phyloP scores from a whole-genome alignment of 257 asterid genomes.

The Voacanga thouarsii region DNA sequence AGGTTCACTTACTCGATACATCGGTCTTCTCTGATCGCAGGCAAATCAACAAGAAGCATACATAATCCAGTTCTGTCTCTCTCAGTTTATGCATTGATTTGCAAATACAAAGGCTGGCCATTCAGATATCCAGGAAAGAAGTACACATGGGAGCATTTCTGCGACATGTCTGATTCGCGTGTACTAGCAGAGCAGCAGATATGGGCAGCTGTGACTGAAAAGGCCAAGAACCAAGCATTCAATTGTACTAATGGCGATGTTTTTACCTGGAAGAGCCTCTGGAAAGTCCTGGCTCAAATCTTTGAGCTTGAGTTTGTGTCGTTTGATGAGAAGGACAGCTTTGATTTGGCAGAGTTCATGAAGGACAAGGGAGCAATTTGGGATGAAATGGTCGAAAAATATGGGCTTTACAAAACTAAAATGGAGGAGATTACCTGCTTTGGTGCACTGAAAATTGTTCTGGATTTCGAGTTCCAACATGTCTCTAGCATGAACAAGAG shows the following conservation, averaged over 20 bases:
- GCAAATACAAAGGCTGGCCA: constrained; percentile 8
- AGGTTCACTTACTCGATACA: constrained; percentile 9
- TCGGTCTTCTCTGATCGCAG: constrained; percentile 3
- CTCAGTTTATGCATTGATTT: constrained; percentile 8
- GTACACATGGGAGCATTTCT: constrained; percentile 18
- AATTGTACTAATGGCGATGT: constrained; percentile 19
- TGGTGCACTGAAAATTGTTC: neutral
- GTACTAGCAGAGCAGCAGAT: constrained; percentile 15
- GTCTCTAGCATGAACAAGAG: constrained; percentile 20
- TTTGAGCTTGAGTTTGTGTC: constrained; percentile 7
- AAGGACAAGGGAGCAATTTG: constrained; percentile 16
- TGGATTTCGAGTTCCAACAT: constrained; percentile 9
- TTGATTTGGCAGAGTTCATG: constrained; percentile 6
- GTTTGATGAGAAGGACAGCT: constrained; percentile 3
- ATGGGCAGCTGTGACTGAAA: constrained; percentile 15
- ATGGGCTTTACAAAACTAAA: neutral
- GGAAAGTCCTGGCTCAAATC: constrained; percentile 1
- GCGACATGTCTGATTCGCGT: constrained; percentile 9
- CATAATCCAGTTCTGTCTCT: neutral
- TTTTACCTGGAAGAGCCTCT: constrained; percentile 8
- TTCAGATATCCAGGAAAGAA: constrained; percentile 9
- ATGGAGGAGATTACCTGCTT: constrained; percentile 6
- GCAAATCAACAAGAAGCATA: neutral
- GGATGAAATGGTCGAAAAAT: constrained; percentile 11
- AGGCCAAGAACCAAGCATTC: constrained; percentile 18